Evolutionary conservation across 495 filamentous ascomycete species (phyloP), one percentile per base, ranked within the genome.

Genomic region (Opeltia flavorubescens): DNA sequence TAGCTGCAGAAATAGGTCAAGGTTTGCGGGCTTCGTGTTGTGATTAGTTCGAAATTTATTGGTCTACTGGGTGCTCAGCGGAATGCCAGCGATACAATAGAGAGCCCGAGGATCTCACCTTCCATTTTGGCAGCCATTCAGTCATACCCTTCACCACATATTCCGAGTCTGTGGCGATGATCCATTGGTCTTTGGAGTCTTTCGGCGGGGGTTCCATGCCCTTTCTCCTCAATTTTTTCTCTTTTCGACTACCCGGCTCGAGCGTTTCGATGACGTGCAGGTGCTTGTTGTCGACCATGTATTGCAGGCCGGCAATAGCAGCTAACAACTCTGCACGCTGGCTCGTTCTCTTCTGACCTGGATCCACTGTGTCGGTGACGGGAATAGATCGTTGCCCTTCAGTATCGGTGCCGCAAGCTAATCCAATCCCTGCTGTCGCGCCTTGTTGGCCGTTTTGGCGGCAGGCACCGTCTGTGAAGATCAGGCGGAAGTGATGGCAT

Each of bases 281-380:
- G n/a, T 28, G 40, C 7, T 24, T 21, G 1, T 6, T n/a, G 20
- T n/a, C 40, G 42, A 30, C 40, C 39, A 49, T 26, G 33, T 60
- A 53, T 20, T 61, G 48, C 31, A 71, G 51, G 27, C 56, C 66
- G 0, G 59, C 62, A 17, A 67, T 61, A 6, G 61, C 62, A 4
- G 68, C 68, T 31, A 64, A 64, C 30, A 71, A 65, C 56, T 70
- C 66, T 0, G 69, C 69, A 26, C 68, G 59, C 36, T 68, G 65
- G 58, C 57, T 70, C 26, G 55, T 66, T 47, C 65, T 63, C 6
- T 46, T 18, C 17, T 53, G 3, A 17, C 15, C 24, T 18, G 1
- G 7, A 2, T 44, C 47, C 8, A 43, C n/a, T 12, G 9, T 8
- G 15, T 26, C 24, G 13, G 26, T 49, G 18, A 49, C 18, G 5